Conservation (phyloP, 495 filamentous ascomycete species). For the Aspergillus ellipticus region DNA sequence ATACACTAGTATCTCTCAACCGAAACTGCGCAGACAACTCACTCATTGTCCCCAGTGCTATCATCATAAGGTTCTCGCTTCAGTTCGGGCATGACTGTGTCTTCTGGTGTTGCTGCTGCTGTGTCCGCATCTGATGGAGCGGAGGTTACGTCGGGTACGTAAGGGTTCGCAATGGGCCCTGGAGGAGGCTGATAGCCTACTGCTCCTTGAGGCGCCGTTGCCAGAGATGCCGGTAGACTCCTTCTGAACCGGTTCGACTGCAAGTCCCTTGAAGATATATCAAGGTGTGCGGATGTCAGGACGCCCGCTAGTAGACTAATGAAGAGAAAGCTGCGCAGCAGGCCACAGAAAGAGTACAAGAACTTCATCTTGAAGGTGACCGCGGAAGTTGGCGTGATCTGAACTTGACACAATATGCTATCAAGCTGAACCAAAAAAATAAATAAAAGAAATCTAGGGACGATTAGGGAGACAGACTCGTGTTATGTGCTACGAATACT, state of each 20-base stretch:
- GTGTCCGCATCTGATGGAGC: not conserved
- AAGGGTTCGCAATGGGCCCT: constrained; percentile 5
- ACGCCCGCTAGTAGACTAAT: constrained; percentile 8
- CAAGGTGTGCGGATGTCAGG: constrained; percentile 9
- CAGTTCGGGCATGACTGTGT: not conserved
- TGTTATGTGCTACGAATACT: not conserved
- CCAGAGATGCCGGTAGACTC: constrained; percentile 20
- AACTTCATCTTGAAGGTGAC: constrained; percentile 9
- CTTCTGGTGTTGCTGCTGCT: not conserved
- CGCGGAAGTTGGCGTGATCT: not conserved
- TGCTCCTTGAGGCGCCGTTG: constrained; percentile 17
- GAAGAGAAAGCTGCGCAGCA: constrained; percentile 2
- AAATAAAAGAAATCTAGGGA: too few relatives aligned
- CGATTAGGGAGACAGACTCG: not conserved
- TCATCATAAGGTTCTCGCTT: not conserved
- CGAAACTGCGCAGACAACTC: too few relatives aligned
- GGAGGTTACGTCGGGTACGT: not conserved
- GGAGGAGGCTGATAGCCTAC: constrained; percentile 18
- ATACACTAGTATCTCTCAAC: not conserved
- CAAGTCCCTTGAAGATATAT: constrained; percentile 2
- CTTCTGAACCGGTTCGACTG: constrained; percentile 6
- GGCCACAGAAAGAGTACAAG: not conserved
- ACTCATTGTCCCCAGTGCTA: not conserved
- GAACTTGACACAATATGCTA: not conserved
- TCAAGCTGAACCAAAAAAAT: not conserved